Evolutionary conservation across 495 filamentous ascomycete species (phyloP).

Genomic region (Corynascus novoguineensis): DNA sequence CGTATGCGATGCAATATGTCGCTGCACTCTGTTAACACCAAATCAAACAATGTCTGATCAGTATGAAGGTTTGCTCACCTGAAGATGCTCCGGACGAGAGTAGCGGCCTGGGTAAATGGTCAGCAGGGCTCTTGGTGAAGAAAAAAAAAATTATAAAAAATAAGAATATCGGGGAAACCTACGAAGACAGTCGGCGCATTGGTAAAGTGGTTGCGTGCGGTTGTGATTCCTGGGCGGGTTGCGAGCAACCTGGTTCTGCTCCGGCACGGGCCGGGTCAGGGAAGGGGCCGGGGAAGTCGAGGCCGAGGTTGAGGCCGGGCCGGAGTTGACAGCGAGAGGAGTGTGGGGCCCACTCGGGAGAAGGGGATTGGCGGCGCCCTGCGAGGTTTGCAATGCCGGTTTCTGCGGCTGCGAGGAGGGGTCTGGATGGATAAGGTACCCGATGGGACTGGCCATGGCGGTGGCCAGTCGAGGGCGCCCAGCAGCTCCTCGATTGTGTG

Average conservation of each 20-base stretch:
- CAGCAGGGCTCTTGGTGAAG: too few relatives aligned
- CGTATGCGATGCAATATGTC: slow-evolving; percentile 54
- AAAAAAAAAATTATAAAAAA: too few relatives aligned
- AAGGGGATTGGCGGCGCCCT: background rate
- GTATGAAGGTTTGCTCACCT: slow-evolving; percentile 8
- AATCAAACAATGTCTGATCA: background rate
- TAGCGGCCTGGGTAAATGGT: slow-evolving; percentile 33
- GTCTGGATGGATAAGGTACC: slow-evolving; percentile 22
- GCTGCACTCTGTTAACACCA: slow-evolving; percentile 20
- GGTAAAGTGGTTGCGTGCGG: slow-evolving; percentile 38
- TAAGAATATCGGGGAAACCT: background rate
- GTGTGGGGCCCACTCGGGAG: background rate
- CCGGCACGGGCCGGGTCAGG: background rate
- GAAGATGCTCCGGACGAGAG: slow-evolving; percentile 52
- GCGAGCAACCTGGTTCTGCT: background rate
- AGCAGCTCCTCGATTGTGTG: too few relatives aligned
- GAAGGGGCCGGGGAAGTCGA: background rate
- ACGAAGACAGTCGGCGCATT: slow-evolving; percentile 50
- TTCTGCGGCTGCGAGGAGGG: background rate
- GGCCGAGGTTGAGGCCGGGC: background rate
- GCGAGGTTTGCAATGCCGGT: background rate
- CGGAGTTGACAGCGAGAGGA: background rate
- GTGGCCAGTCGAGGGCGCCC: too few relatives aligned
- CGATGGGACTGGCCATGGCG: slow-evolving; percentile 28
- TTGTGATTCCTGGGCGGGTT: slow-evolving; percentile 16